Base-by-base conservation (phyloP, 192 early-diverging fungal species). In the Cetraspora pellucida region DNA sequence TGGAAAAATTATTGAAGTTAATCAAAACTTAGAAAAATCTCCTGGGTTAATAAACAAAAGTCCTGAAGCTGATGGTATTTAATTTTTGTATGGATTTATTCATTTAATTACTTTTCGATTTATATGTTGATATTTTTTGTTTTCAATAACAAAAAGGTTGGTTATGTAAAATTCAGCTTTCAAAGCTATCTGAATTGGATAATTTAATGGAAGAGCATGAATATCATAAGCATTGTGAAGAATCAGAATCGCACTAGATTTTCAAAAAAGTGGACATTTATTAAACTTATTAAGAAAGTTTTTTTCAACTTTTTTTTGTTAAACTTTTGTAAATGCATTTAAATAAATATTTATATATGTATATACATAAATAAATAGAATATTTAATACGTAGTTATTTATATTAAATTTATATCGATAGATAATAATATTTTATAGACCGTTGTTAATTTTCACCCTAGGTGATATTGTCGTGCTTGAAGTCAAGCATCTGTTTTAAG, bases 151-250 rank as follows among this genome's bases (percentile, higher is more conserved):
- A 37, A 37, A 37, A 37, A 94, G 94, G 92, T 69, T 98, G 97
- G 97, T 86, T 96, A 54, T 94, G 92, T 82, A 95, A 96, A 89
- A 92, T 98, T 80, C 87, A 96, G 87, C 55, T 98, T 55, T 85
- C 84, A 8, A 76, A 87, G 72, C 77, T 84, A 77, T 87, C 75
- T 8, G 90, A 97, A 80, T 70, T 97, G 63, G 86, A 93, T 10
- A 78, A 80, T 17, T 87, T 98, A 69, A 78, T 98, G 46, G 85
- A 91, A 80, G 89, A 92, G 81, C 78, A 78, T 16, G 86, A 80
- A 7, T 98, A 98, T 85, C 80, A 86, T 44, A 78, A 80, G 45
- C 85, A 88, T 77, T 85, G 80, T 71, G 50, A 54, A 54, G 16
- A 54, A 54, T 54, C 50, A 54, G 16, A 54, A 54, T 54, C 50